Conservation (phyloP, 495 filamentous ascomycete genomes). For the Penicillium malachiteum region DNA sequence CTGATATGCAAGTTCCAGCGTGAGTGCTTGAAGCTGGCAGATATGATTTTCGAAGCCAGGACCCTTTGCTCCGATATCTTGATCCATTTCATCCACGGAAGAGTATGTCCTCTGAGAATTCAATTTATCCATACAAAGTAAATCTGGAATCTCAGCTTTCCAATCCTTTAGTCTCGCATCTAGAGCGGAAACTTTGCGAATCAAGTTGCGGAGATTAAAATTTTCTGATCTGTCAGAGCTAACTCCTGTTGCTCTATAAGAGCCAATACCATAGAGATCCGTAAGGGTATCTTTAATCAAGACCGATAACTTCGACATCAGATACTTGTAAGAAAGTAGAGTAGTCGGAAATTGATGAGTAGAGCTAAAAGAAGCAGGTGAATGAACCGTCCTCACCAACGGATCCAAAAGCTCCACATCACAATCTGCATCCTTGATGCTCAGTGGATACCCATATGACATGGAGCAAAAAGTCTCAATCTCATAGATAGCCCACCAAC, state of each 20-base stretch:
- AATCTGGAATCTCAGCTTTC: slow-evolving; percentile 18
- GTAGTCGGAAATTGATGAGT: slow-evolving; percentile 10
- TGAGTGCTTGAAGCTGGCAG: slow-evolving; percentile 30
- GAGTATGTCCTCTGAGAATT: slow-evolving; percentile 1
- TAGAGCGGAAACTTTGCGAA: slow-evolving; percentile 11
- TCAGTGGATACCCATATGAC: slow-evolving; percentile 36
- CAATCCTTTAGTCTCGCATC: slow-evolving; percentile 15
- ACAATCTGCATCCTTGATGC: slow-evolving; percentile 35
- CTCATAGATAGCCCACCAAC: slow-evolving; percentile 44
- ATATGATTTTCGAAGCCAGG: slow-evolving; percentile 28
- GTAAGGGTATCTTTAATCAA: slow-evolving; percentile 21
- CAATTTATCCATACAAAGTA: slow-evolving; percentile 7
- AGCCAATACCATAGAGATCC: slow-evolving; percentile 25
- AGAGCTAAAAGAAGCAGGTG: slow-evolving; percentile 11
- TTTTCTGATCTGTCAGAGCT: neutral
- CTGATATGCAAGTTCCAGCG: slow-evolving; percentile 26
- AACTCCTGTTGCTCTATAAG: neutral
- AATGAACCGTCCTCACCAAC: slow-evolving; percentile 14
- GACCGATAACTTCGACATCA: slow-evolving; percentile 32
- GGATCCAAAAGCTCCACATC: slow-evolving; percentile 34
- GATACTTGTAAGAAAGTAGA: slow-evolving; percentile 30
- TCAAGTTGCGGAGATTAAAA: neutral
- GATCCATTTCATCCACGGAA: slow-evolving; percentile 25
- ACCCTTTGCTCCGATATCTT: slow-evolving; percentile 27
- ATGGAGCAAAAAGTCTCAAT: slow-evolving; percentile 41